phyloP scores from a whole-genome alignment of 371 early-diverging fungal genomes.

The Saksenaea vasiformis region DNA sequence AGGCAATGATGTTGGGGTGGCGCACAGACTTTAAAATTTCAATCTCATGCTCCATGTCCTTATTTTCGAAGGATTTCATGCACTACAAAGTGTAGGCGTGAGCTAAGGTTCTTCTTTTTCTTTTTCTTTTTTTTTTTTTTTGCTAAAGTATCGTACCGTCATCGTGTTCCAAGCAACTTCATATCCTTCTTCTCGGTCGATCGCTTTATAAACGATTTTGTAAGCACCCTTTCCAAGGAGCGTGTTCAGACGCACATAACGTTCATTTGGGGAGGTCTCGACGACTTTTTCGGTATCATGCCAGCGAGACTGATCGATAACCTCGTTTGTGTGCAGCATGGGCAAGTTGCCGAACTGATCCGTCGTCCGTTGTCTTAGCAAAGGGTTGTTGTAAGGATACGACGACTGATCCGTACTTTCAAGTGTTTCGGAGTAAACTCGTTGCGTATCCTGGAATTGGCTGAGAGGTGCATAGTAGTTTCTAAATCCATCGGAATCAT shows the following conservation, averaged over 20 bases:
- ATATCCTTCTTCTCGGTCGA: conserved; percentile 80
- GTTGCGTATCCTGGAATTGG: conserved; percentile 6
- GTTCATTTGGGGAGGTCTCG: conserved; percentile 46
- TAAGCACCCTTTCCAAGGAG: conserved; percentile 66
- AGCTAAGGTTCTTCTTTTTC: neutral
- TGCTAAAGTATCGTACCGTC: conserved; percentile 26
- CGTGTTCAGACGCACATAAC: conserved; percentile 44
- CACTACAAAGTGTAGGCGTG: conserved; percentile 27
- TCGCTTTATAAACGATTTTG: conserved; percentile 82
- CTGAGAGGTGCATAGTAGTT: conserved; percentile 30
- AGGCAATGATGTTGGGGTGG: conserved; percentile 76
- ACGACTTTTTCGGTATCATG: conserved; percentile 48
- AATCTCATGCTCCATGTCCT: conserved; percentile 68
- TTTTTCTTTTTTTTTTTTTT: neutral
- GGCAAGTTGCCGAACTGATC: conserved; percentile 8
- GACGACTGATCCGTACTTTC: neutral
- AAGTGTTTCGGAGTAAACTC: neutral
- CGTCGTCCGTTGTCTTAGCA: neutral
- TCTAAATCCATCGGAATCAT: conserved; percentile 23
- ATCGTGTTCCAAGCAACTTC: conserved; percentile 84
- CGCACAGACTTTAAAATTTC: conserved; percentile 72
- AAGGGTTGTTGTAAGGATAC: neutral
- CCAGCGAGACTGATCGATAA: conserved; percentile 45
- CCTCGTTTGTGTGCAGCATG: conserved; percentile 22
- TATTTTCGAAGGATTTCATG: conserved; percentile 54